Evolutionary conservation across 2,329 filamentous ascomycete genomes (phyloP), one percentile per base, ranked within the genome.

Genomic region (Colletotrichum higginsianum): DNA sequence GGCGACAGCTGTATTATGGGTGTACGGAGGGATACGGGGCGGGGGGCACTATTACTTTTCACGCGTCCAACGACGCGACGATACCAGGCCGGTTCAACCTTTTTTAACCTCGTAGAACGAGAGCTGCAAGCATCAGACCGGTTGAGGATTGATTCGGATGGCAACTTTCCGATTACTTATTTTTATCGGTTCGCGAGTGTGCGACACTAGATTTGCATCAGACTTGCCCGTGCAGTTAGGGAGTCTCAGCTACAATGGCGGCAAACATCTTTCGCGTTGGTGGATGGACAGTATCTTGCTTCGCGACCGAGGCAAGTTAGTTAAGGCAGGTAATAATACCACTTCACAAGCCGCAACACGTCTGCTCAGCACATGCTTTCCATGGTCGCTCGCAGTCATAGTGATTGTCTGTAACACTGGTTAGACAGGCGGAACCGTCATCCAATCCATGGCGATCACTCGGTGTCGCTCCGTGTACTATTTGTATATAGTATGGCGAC

Each of bases 71-170:
- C 47, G 46, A 57, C 53, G 69, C 69, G 65, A 64, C 52, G 69
- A 72, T 72, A 69, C 69, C 65, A 72, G 38, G 53, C 58, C 53
- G 69, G 55, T 69, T 42, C 30, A 55, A 40, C 16, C 23, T 63
- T 40, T 58, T 40, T 47, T 68, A 52, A 38, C 23, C 21, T 69
- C 38, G 30, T 35, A 74, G 75, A 38, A 12, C 65, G 73, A 57
- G 58, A 63, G 63, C 71, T 72, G 55, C 75, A 75, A 30, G 75
- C 38, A 69, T 63, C 53, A 35, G 26, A 44, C 44, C 18, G 52
- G 50, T 71, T 47, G 57, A 63, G 57, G 58, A 47, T 30, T 53
- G 53, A 40, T 60, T 69, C 35, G 53, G 53, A 16, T 53, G 57
- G 60, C 53, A 58, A 35, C 53, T 60, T 64, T 47, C 35, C 26